Evolutionary conservation across 1,139 yeast species (phyloP).

Genomic region (Saccharomycopsis hybrid): DNA sequence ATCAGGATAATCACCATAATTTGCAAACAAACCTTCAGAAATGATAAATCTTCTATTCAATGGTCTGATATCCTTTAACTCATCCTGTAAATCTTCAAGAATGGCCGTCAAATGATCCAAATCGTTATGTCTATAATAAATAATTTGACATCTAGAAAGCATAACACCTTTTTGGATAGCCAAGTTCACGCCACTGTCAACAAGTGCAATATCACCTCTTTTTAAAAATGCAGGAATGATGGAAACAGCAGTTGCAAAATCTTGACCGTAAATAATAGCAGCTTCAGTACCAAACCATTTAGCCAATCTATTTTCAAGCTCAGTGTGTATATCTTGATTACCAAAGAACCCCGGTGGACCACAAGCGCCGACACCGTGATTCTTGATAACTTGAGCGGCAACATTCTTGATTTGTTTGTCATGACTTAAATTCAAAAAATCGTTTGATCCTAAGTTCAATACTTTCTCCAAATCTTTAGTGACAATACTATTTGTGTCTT

Average conservation of each 20-base stretch:
- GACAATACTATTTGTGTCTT: slow-evolving; percentile 25
- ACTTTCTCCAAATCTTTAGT: slow-evolving; percentile 32
- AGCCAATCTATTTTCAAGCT: slow-evolving; percentile 72
- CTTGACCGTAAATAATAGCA: slow-evolving; percentile 89
- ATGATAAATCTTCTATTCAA: slow-evolving; percentile 82
- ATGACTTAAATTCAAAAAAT: slow-evolving; percentile 53
- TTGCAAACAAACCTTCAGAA: slow-evolving; percentile 83
- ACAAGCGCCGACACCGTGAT: slow-evolving; percentile 95
- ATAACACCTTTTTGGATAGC: slow-evolving; percentile 84
- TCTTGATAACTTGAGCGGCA: slow-evolving; percentile 53
- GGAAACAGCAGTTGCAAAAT: slow-evolving; percentile 85
- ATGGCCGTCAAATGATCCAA: slow-evolving; percentile 72
- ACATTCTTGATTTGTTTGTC: slow-evolving; percentile 43
- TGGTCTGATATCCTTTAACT: slow-evolving; percentile 59
- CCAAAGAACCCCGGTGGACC: slow-evolving; percentile 99
- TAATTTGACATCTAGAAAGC: slow-evolving; percentile 78
- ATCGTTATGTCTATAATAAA: slow-evolving; percentile 85
- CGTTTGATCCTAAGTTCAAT: slow-evolving; percentile 57
- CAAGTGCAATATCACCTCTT: slow-evolving; percentile 89
- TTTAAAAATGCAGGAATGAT: slow-evolving; percentile 94
- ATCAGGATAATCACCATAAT: slow-evolving; percentile 75
- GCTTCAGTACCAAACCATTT: slow-evolving; percentile 68
- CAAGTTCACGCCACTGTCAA: slow-evolving; percentile 72
- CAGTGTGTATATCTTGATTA: slow-evolving; percentile 84
- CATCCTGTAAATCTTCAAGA: slow-evolving; percentile 51